phyloP scores from a whole-genome alignment of 2,329 filamentous ascomycete species.

The Penicillium sp. region DNA sequence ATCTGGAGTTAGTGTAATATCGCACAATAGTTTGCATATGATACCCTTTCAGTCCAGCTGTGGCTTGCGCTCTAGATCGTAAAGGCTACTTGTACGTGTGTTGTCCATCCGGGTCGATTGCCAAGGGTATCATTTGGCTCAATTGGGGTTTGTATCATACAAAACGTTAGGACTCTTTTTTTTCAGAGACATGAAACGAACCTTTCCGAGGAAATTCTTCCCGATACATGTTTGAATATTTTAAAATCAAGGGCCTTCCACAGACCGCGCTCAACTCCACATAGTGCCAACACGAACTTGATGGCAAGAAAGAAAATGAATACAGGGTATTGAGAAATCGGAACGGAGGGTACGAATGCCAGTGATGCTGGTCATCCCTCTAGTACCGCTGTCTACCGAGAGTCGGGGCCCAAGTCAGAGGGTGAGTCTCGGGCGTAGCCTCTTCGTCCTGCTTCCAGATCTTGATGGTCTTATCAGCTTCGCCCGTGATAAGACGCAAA shows the following conservation, averaged over 20 bases:
- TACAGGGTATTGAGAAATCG: constrained; percentile 25
- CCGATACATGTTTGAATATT: constrained; percentile 8
- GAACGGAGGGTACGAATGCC: constrained; percentile 13
- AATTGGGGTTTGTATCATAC: constrained; percentile 2
- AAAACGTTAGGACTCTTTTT: constrained; percentile 15
- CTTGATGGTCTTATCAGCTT: constrained; percentile 98
- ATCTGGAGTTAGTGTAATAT: constrained; percentile 11
- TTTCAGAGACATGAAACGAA: constrained; percentile 8
- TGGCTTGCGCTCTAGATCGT: not conserved
- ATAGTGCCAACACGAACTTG: constrained; percentile 25
- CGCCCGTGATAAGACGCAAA: constrained; percentile 84
- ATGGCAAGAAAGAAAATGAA: constrained; percentile 19
- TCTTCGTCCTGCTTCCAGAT: constrained; percentile 93
- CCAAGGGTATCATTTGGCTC: not conserved
- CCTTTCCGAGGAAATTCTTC: constrained; percentile 2
- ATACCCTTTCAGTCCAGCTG: constrained; percentile 17
- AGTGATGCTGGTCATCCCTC: constrained; percentile 8
- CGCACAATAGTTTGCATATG: constrained; percentile 13
- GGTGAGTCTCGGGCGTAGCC: constrained; percentile 87
- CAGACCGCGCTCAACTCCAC: constrained; percentile 35
- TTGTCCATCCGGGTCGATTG: not conserved
- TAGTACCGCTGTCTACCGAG: constrained; percentile 74
- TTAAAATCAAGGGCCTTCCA: constrained; percentile 8
- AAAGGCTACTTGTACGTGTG: not conserved
- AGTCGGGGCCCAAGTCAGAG: constrained; percentile 86